Evolutionary conservation across 2,329 filamentous ascomycete species (phyloP).

Genomic region (Aspergillus fischeri): DNA sequence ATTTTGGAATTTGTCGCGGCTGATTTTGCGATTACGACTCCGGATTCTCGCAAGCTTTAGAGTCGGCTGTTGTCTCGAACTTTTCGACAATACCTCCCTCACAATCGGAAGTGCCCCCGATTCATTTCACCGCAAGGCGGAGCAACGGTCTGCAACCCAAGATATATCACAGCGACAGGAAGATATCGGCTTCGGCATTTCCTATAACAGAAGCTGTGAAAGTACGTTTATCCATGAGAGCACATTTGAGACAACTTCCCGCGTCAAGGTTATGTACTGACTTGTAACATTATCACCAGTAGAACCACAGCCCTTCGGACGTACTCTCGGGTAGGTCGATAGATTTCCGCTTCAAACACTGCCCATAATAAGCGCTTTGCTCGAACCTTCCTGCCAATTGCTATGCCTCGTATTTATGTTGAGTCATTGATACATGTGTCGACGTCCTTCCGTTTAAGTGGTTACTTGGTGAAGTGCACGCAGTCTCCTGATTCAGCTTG

Average conservation of each 20-base stretch:
- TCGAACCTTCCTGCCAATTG: not conserved
- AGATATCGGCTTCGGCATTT: not conserved
- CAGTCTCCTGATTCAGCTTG: constrained; percentile 17
- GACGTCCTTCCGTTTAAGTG: constrained; percentile 5
- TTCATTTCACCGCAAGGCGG: not conserved
- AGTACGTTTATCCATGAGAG: not conserved
- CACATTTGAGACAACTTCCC: not conserved
- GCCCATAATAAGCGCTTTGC: not conserved
- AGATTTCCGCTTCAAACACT: not conserved
- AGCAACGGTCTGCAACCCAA: not conserved
- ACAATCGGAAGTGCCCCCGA: not conserved
- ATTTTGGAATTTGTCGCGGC: not conserved
- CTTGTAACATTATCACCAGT: not conserved
- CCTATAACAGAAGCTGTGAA: not conserved
- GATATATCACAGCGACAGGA: not conserved
- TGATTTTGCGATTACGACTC: not conserved
- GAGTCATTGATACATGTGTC: constrained; percentile 12
- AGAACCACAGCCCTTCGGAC: not conserved
- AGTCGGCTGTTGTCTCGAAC: not conserved
- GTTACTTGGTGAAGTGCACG: constrained; percentile 4
- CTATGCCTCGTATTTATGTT: not conserved
- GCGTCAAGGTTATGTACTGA: not conserved
- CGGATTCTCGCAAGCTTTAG: not conserved
- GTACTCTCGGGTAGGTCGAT: not conserved
- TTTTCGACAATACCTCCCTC: not conserved